phyloP scores from a whole-genome alignment of 306 rosid species.

The Vigna reflexopilosa region DNA sequence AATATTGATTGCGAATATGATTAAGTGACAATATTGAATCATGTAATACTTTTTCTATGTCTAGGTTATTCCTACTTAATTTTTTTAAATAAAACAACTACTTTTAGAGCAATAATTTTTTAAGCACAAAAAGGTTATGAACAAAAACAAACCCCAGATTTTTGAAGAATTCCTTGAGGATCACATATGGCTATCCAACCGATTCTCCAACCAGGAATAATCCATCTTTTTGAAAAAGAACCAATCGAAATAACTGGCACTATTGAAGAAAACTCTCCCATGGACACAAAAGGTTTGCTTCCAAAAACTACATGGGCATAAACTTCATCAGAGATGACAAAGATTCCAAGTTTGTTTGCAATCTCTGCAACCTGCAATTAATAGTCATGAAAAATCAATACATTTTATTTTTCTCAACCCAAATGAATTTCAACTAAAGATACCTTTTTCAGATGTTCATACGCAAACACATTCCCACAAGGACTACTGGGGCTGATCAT shows the following conservation, averaged over 20 bases:
- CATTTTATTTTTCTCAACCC: neutral
- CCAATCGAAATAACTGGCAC: conserved; percentile 63
- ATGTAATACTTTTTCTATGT: too few species aligned
- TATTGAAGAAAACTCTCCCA: conserved; percentile 57
- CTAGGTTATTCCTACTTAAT: too few species aligned
- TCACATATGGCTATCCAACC: conserved; percentile 65
- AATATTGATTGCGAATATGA: too few species aligned
- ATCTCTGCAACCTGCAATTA: conserved; percentile 56
- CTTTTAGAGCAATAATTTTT: neutral
- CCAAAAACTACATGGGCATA: conserved; percentile 58
- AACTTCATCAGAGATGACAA: conserved; percentile 64
- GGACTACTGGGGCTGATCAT: conserved; percentile 67
- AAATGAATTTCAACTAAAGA: neutral
- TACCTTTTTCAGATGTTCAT: conserved; percentile 59
- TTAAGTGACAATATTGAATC: too few species aligned
- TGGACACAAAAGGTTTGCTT: conserved; percentile 60
- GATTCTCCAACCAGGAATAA: conserved; percentile 68
- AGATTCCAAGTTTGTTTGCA: conserved; percentile 58
- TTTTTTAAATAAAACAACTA: neutral
- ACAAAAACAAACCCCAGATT: conserved; percentile 48
- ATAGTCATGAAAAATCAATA: neutral
- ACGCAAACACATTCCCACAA: conserved; percentile 59
- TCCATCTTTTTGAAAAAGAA: conserved; percentile 61
- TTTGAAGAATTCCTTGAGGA: conserved; percentile 46
- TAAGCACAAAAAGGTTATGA: neutral